Conservation (phyloP, 768 basidiomycete genomes). For the Harrya chromipes region DNA sequence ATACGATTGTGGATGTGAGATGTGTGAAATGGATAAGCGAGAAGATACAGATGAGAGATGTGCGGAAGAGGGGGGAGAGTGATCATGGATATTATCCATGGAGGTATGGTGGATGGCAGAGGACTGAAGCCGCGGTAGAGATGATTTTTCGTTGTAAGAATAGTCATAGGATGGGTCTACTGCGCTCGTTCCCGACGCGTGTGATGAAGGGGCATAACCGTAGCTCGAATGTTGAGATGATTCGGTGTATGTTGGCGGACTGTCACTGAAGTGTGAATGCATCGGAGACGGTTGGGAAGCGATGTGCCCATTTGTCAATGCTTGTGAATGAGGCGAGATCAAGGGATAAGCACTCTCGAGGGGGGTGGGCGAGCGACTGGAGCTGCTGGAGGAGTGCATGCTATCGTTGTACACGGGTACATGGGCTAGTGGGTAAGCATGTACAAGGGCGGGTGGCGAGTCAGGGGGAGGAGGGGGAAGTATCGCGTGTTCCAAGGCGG, state of each 20-base stretch:
- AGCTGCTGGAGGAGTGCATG: slow-evolving; percentile 34
- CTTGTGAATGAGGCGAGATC: slow-evolving; percentile 31
- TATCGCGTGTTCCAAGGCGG: slow-evolving; percentile 44
- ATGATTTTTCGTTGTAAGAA: slow-evolving; percentile 30
- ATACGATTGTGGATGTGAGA: slow-evolving; percentile 52
- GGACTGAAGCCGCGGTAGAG: slow-evolving; percentile 30
- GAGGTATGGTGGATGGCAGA: slow-evolving; percentile 27
- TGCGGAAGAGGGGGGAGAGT: slow-evolving; percentile 30
- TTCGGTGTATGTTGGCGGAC: slow-evolving; percentile 28
- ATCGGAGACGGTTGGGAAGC: slow-evolving; percentile 30
- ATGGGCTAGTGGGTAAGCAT: slow-evolving; percentile 33
- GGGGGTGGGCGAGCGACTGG: slow-evolving; percentile 45
- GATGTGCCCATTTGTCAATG: slow-evolving; percentile 36
- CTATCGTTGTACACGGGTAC: slow-evolving; percentile 24
- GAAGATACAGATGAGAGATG: slow-evolving; percentile 40
- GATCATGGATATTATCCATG: slow-evolving; percentile 27
- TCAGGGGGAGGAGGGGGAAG: slow-evolving; percentile 41
- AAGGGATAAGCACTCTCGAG: slow-evolving; percentile 43
- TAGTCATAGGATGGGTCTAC: slow-evolving; percentile 31
- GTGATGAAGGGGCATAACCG: slow-evolving; percentile 27
- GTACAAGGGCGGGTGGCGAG: slow-evolving; percentile 53
- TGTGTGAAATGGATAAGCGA: slow-evolving; percentile 60
- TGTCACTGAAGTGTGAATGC: slow-evolving; percentile 30
- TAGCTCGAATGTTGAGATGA: slow-evolving; percentile 33
- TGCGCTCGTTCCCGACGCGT: slow-evolving; percentile 18